Conservation (phyloP, 805 yeast species). For the Wickerhamiella slavikovae region DNA sequence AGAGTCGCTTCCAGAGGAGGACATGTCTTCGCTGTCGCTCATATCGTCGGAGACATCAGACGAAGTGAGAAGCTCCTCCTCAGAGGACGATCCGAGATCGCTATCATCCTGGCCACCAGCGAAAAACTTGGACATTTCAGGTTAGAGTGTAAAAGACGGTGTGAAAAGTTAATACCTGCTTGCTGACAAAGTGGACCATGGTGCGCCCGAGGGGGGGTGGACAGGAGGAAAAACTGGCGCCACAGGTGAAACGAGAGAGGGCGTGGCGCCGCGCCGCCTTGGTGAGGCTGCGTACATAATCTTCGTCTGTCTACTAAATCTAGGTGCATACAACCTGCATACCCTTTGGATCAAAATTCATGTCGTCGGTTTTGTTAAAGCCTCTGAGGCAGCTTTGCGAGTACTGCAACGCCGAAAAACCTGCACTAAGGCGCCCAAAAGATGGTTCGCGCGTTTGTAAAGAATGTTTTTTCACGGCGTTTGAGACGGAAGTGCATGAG, state of each 20-base stretch:
- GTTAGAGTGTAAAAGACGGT: neutral
- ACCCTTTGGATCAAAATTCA: too few relatives aligned
- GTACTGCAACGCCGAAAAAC: conserved; percentile 61
- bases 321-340: too few relatives aligned
- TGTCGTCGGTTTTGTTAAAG: too few relatives aligned
- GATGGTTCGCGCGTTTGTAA: conserved; percentile 79
- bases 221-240: too few relatives aligned
- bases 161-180: neutral
- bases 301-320: too few relatives aligned
- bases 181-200: too few relatives aligned
- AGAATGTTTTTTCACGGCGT: conserved; percentile 70
- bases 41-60: conserved; percentile 20
- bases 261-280: too few relatives aligned
- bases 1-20: conserved; percentile 18
- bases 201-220: too few relatives aligned
- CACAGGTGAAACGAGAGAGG: too few relatives aligned
- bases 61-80: conserved; percentile 28
- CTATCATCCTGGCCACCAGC: conserved; percentile 31
- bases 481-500: conserved; percentile 88
- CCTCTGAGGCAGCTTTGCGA: conserved; percentile 31
- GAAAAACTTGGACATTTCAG: conserved; percentile 90
- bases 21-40: conserved; percentile 23
- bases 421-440: conserved; percentile 81
- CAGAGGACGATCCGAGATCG: conserved; percentile 44
- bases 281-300: too few relatives aligned